These are phyloP conservation scores for Cytospora mali DNA, from an alignment of 2,329 filamentous ascomycete species.

Conservation along the genomic window DNA sequence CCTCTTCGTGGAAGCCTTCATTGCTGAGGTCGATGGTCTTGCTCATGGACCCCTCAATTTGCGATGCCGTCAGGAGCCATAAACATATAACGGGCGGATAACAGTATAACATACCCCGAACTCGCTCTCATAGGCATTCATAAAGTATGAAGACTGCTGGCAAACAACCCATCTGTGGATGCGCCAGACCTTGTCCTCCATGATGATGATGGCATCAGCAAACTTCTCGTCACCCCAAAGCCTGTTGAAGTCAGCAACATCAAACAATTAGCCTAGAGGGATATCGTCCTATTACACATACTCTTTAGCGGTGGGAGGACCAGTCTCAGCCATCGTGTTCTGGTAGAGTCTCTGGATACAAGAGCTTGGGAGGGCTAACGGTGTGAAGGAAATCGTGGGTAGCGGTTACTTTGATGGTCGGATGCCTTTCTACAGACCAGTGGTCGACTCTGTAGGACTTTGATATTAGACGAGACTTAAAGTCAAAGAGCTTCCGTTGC, in stretches of 20 bases:
- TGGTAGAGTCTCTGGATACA: neutral
- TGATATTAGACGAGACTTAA: no score
- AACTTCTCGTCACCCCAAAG: neutral
- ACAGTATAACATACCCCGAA: neutral
- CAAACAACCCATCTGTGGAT: conserved; percentile 12
- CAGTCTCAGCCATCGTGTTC: neutral
- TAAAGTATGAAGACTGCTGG: conserved; percentile 3
- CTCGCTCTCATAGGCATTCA: neutral
- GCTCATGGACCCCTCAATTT: neutral
- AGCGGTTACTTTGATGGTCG: no score
- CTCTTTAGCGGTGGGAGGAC: neutral
- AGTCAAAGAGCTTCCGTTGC: no score
- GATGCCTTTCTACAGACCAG: no score
- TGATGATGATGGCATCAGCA: conserved; percentile 13
- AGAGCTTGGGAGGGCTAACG: neutral
- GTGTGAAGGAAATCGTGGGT: neutral
- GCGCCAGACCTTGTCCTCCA: conserved; percentile 10
- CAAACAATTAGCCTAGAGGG: accelerated
- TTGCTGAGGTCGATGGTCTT: conserved; percentile 12
- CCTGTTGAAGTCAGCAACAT: neutral
- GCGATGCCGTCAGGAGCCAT: neutral
- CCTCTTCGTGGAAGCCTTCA: neutral
- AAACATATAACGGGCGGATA: neutral
- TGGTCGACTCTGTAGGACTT: no score
- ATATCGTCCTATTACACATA: neutral